Base-by-base conservation (phyloP, 805 yeast genomes). In the Starmerella vitae region DNA sequence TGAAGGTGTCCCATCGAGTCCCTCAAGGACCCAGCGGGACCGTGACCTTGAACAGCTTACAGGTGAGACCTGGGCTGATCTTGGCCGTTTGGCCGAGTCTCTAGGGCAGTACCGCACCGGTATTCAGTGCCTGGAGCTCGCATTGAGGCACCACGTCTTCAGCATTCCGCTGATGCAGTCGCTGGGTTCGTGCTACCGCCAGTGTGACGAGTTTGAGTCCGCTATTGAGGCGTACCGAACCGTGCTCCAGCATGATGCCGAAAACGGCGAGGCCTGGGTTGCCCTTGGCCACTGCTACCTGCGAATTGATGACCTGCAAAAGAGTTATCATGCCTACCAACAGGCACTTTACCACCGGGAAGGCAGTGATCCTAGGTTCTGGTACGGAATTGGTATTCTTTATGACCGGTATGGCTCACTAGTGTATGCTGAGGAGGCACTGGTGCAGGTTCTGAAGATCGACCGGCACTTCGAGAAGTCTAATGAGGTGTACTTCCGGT, bases 331-430 rank as follows among this genome's bases (percentile, higher is more conserved):
- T 33, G 94, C 97, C 3, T 91, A 91, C 63, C 98, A 91, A 64
- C 86, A 93, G 56, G 97, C 97, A 3, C 66, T 91, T 35, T 80
- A 82, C 60, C 91, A 84, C 58, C 83, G 81, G 47, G 88, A 91
- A 55, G 93, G 95, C 34, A 83, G 84, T 50, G 96, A 86, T 39
- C 97, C 97, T 41, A 85, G 85, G 57, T 71, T 91, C 50, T 91
- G 98, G 98, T 96, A 91, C 61, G 98, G 98, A 0, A 88, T 91
- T 48, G 98, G 98, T 26, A 91, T 91, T 43, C 68, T 91, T 44
- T 91, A 91, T 59, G 98, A 91, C 60, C 69, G 98, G 38, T 91
- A 91, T 59, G 98, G 97, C 20, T 81, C 94, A 4, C 64, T 88
- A 47, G 97, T 88, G 62, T 91, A 88, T 54, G 98, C 98, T 3